Percentiles rank a stretch among this genome's conserved stretches.
Evolutionary conservation across 768 basidiomycete genomes (phyloP).

Genomic region (Tricholoma sp.): DNA sequence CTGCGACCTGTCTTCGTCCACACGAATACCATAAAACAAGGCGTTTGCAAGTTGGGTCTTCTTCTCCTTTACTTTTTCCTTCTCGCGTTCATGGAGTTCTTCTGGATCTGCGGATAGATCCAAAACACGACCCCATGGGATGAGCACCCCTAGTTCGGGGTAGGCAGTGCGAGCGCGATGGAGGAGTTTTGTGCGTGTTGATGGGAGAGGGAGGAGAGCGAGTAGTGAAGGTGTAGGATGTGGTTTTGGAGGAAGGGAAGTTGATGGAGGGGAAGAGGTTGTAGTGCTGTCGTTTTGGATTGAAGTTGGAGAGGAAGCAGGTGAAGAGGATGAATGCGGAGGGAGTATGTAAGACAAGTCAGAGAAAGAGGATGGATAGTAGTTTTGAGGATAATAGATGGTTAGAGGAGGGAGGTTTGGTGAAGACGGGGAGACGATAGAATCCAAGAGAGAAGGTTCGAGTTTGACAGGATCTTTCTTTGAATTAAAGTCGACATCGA

Average conservation of each 20-base stretch:
- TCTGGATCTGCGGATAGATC: constrained; percentile 7
- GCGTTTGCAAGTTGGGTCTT: constrained; percentile 6
- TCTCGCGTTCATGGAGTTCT: constrained; percentile 9
- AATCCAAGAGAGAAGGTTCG: constrained; percentile 23
- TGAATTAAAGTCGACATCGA: constrained; percentile 9
- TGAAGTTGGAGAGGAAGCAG: constrained; percentile 18
- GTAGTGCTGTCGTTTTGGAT: constrained; percentile 18
- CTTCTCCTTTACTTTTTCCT: not conserved
- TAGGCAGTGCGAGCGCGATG: constrained; percentile 20
- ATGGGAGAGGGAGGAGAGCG: constrained; percentile 27
- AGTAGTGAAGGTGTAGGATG: constrained; percentile 27
- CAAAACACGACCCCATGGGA: constrained; percentile 12
- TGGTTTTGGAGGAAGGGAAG: constrained; percentile 4
- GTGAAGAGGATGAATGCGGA: constrained; percentile 8
- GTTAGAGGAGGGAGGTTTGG: constrained; percentile 10
- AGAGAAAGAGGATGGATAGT: not conserved
- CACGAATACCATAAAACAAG: constrained; percentile 9
- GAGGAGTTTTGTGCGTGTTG: constrained; percentile 23
- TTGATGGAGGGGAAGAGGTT: constrained; percentile 23
- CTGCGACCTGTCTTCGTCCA: not conserved
- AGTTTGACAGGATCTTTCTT: constrained; percentile 23
- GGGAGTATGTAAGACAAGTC: not conserved
- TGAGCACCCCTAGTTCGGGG: constrained; percentile 21
- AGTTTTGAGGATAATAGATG: constrained; percentile 9
- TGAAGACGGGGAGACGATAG: not conserved